phyloP scores from a whole-genome alignment of 2,329 filamentous ascomycete genomes.

The Botrytis fragariae region DNA sequence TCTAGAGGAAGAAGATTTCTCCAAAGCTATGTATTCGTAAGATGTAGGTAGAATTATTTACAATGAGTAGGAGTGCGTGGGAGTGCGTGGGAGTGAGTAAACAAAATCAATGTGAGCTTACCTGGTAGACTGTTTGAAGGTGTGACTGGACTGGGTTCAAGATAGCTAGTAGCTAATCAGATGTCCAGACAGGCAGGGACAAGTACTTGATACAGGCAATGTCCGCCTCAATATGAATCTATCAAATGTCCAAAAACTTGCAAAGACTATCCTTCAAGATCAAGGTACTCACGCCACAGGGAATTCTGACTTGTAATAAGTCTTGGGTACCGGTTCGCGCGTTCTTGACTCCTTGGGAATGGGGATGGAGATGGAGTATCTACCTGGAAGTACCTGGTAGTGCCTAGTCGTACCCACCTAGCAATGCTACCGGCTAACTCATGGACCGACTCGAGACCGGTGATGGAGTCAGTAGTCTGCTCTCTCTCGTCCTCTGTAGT shows the following conservation, averaged over 20 bases:
- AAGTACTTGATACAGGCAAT: not conserved
- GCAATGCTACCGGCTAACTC: not conserved
- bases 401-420: not conserved
- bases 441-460: not conserved
- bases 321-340: not conserved
- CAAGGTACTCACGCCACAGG: not conserved
- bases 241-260: not conserved
- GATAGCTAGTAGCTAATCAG: not conserved
- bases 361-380: not conserved
- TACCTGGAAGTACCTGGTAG: not conserved
- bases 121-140: not conserved
- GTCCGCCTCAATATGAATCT: not conserved
- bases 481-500: not conserved
- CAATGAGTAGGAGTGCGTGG: not conserved
- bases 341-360: not conserved
- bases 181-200: not conserved
- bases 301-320: not conserved
- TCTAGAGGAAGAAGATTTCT: not conserved
- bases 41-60: not conserved
- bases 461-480: not conserved
- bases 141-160: not conserved
- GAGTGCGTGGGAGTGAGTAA: not conserved
- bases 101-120: not conserved
- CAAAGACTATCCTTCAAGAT: not conserved
- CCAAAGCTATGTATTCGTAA: not conserved